Base-by-base conservation (phyloP, 2,329 filamentous ascomycete genomes). In the Cladosporium halotolerans region DNA sequence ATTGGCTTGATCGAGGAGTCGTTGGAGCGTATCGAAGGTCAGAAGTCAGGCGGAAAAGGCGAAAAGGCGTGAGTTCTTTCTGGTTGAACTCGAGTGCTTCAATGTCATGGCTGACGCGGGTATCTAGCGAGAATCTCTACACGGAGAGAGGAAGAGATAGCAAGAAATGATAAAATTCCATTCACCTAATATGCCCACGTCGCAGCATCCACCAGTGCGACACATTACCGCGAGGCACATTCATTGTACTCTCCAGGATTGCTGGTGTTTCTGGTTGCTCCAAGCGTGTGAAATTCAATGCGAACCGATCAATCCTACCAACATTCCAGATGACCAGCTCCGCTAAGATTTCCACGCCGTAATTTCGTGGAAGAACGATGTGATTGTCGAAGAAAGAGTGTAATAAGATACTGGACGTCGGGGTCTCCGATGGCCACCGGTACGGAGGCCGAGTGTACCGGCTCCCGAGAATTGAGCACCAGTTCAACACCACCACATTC, bases 1-100 rank as follows among this genome's bases (percentile, higher is more conserved):
- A 75, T 76, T 54, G 73, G 73, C 1, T 46, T 76, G 14, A 76
- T 76, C 40, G 73, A 77, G 56, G 74, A 76, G 34, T 64, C 70
- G 5, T 57, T 54, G 18, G 72, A 76, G 55, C 60, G 72, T 4
- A 58, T 76, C n/a, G 74, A 77, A 57, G 69, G 70, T 19, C 72
- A 70, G 57, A 65, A 67, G 45, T 62, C 63, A 38, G 62, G 66
- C 55, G 60, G 65, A 42, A 67, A 66, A 53, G 63, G 70, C 33
- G 60, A 68, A 58, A 72, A 72, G 59, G 63, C 67, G 63, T 72
- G 64, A 62, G 65, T 58, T 18, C 23, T 32, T 6, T 14, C 32
- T 44, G 31, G 19, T 31, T 32, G 10, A 28, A 11, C 7, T 4
- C 11, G 11, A n/a, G 18, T 47, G n/a, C 10, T 47, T 39, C n/a